phyloP scores from a whole-genome alignment of 1,284 basidiomycete genomes.

The Rhodotorula sp. region DNA sequence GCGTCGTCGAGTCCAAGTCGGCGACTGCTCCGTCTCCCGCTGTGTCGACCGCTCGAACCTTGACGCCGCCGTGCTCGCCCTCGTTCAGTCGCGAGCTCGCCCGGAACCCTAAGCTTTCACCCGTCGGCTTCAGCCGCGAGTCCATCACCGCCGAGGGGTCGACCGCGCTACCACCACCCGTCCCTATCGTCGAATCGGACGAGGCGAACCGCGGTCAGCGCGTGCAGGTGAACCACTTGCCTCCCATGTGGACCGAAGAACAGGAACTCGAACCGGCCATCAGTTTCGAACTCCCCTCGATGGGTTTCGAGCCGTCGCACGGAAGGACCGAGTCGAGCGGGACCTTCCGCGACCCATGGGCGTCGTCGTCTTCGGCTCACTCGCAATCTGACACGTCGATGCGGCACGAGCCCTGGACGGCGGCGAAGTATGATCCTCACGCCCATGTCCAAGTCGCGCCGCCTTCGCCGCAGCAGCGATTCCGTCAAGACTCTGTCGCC shows the following conservation, averaged over 20 bases:
- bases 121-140: background rate
- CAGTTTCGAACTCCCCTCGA: background rate
- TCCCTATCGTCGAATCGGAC: background rate
- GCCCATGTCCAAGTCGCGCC: background rate
- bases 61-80: background rate
- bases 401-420: background rate
- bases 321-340: background rate
- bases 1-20: too few relatives aligned
- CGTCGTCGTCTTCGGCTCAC: background rate
- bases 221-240: background rate
- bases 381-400: background rate
- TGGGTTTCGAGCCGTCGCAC: background rate
- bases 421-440: too few relatives aligned
- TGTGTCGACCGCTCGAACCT: too few relatives aligned
- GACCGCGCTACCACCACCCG: too few relatives aligned
- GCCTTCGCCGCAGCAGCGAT: background rate
- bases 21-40: too few relatives aligned
- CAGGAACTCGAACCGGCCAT: background rate
- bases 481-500: constrained; percentile 10
- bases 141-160: too few relatives aligned
- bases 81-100: background rate
- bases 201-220: background rate
- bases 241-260: background rate
- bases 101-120: background rate
- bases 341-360: constrained; percentile 12